These are phyloP conservation scores for Candida andamanensis DNA, from an alignment of 805 yeast species.

Conservation along the genomic window DNA sequence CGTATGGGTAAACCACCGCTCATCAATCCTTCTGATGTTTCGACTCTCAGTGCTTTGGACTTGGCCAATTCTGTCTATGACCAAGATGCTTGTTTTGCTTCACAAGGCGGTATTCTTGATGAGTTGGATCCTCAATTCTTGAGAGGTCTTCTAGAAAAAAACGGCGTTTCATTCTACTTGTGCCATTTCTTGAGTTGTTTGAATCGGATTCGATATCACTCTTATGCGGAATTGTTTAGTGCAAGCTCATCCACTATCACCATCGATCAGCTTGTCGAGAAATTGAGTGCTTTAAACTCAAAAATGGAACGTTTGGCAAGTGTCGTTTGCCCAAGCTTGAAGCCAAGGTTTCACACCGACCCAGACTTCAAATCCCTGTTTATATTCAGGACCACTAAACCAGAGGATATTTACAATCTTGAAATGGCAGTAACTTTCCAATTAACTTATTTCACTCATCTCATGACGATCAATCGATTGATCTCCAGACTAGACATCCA, in stretches of 20 bases:
- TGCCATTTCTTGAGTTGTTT: conserved; percentile 12
- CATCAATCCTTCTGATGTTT: conserved; percentile 28
- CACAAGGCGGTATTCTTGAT: too few species aligned
- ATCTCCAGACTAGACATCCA: conserved; percentile 9
- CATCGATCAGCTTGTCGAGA: conserved; percentile 15
- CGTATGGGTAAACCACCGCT: conserved; percentile 38
- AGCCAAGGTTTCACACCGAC: conserved; percentile 31
- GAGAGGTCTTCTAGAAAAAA: conserved; percentile 3
- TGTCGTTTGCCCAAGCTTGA: conserved; percentile 12
- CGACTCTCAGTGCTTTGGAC: conserved; percentile 13
- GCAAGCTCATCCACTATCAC: conserved; percentile 21
- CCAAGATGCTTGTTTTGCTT: background rate
- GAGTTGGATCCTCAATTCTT: conserved; percentile 9
- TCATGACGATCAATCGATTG: conserved; percentile 33
- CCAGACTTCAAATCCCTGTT: conserved; percentile 18
- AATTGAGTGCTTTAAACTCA: conserved; percentile 21
- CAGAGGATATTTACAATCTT: background rate
- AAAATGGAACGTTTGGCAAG: conserved; percentile 24
- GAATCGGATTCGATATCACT: conserved; percentile 23
- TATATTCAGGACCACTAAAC: too few species aligned
- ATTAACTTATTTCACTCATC: conserved; percentile 29
- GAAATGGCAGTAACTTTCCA: conserved; percentile 20
- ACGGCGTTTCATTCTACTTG: conserved; percentile 8
- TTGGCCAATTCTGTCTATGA: background rate
- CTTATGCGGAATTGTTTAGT: conserved; percentile 27